A percentile compares a stretch with the other conserved stretches of the same genome.
These are phyloP conservation scores for Tieghemiomyces parasiticus DNA, from an alignment of 192 early-diverging fungal species.

Conservation along the genomic window DNA sequence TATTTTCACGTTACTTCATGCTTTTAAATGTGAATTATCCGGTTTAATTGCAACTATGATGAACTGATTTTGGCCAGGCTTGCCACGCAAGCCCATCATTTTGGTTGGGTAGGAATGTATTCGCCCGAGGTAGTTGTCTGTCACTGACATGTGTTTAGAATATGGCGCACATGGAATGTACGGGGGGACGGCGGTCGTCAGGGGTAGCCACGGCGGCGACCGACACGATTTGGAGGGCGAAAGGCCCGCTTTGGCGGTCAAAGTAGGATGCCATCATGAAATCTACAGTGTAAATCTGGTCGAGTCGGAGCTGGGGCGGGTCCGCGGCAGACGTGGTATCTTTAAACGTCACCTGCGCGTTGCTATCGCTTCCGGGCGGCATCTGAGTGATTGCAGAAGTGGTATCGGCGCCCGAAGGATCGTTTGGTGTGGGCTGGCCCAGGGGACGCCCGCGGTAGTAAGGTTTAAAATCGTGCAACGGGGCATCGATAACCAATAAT, in stretches of 20 bases:
- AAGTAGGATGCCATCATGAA: neutral
- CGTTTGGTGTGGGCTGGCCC: neutral
- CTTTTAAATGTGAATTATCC: too few relatives aligned
- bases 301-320: neutral
- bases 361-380: neutral
- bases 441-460: neutral
- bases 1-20: too few relatives aligned
- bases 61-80: too few relatives aligned
- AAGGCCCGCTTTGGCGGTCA: neutral
- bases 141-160: neutral
- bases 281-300: neutral
- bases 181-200: neutral
- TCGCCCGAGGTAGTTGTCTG: neutral
- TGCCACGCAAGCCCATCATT: too few relatives aligned
- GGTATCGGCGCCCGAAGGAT: neutral
- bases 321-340: neutral
- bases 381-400: neutral
- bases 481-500: neutral
- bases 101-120: too few relatives aligned
- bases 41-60: too few relatives aligned
- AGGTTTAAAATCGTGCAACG: neutral
- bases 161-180: neutral
- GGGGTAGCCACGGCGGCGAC: neutral
- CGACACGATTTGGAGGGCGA: neutral
- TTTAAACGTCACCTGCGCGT: neutral